Evolutionary conservation across 371 early-diverging fungal species (phyloP).

Genomic region (Apophysomyces ossiformis): DNA sequence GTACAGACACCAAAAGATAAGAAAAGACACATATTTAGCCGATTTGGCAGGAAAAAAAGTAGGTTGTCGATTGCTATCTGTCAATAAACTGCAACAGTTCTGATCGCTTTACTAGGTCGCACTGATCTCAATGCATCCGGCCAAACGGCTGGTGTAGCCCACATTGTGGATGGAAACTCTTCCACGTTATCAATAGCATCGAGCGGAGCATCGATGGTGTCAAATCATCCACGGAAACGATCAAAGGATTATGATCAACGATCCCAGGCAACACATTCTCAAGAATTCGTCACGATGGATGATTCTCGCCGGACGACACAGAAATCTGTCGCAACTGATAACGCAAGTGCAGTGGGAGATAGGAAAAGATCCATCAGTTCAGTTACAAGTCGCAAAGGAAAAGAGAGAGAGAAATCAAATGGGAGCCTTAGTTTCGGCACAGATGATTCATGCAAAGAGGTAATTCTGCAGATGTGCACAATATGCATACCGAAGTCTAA

Average conservation of each 20-base stretch:
- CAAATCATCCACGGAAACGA: constrained; percentile 25
- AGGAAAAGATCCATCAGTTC: constrained; percentile 18
- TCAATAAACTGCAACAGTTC: not conserved
- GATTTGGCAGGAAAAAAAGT: constrained; percentile 49
- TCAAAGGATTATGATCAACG: constrained; percentile 28
- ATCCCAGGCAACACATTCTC: constrained; percentile 9
- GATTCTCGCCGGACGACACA: constrained; percentile 10
- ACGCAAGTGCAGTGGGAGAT: constrained; percentile 7
- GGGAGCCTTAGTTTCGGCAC: constrained; percentile 18
- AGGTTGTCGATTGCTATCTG: constrained; percentile 3
- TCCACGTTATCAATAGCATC: constrained; percentile 13
- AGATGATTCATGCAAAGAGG: constrained; percentile 19
- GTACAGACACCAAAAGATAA: constrained; percentile 22
- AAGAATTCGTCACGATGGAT: constrained; percentile 13
- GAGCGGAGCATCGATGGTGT: constrained; percentile 10
- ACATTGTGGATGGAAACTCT: constrained; percentile 6
- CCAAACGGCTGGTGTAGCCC: constrained; percentile 12
- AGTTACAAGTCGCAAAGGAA: constrained; percentile 14
- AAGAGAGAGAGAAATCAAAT: constrained; percentile 33
- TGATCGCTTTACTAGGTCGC: constrained; percentile 13
- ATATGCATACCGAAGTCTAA: not conserved
- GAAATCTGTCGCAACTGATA: constrained; percentile 1
- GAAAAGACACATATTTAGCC: constrained; percentile 28
- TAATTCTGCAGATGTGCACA: constrained; percentile 13
- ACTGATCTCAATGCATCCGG: constrained; percentile 7